Percentiles rank a stretch among this genome's conserved stretches.
Evolutionary conservation across 805 yeast genomes (phyloP).

Genomic region (Kazachstania africana): DNA sequence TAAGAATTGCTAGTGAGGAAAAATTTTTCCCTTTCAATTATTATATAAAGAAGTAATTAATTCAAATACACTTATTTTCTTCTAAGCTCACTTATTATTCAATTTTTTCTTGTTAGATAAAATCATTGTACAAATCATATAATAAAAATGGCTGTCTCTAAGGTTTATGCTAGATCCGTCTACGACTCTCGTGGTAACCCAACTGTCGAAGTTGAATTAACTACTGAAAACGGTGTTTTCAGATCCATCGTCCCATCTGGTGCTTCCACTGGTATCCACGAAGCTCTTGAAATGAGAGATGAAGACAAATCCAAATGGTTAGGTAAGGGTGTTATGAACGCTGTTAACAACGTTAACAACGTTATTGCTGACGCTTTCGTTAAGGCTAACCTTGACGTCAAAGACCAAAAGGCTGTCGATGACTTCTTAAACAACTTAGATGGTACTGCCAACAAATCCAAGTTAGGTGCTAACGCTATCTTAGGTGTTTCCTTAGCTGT

Average conservation of each 20-base stretch:
- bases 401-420: slow-evolving; percentile 79
- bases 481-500: slow-evolving; percentile 96
- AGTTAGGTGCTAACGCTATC: slow-evolving; percentile 97
- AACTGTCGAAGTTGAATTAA: slow-evolving; percentile 95
- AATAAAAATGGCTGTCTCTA: slow-evolving; percentile 63
- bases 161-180: slow-evolving; percentile 89
- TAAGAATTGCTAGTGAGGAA: no score
- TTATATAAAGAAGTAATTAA: no score
- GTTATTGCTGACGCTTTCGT: slow-evolving; percentile 90
- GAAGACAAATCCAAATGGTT: slow-evolving; percentile 95
- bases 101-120: slow-evolving; percentile 2
- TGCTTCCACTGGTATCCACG: slow-evolving; percentile 98
- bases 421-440: slow-evolving; percentile 77
- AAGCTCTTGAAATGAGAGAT: slow-evolving; percentile 97
- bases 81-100: no score
- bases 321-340: slow-evolving; percentile 97
- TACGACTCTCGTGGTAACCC: slow-evolving; percentile 99
- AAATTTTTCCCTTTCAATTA: no score
- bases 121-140: slow-evolving; percentile 13
- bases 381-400: slow-evolving; percentile 70
- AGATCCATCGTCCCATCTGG: slow-evolving; percentile 98
- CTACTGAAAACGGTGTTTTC: slow-evolving; percentile 88
- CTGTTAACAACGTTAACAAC: slow-evolving; percentile 91
- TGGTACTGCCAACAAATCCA: slow-evolving; percentile 95
- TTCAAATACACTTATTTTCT: no score